Evolutionary conservation across 306 rosid genomes (phyloP), one percentile per base, ranked within the genome.

Genomic region (Fagus sylvatica): DNA sequence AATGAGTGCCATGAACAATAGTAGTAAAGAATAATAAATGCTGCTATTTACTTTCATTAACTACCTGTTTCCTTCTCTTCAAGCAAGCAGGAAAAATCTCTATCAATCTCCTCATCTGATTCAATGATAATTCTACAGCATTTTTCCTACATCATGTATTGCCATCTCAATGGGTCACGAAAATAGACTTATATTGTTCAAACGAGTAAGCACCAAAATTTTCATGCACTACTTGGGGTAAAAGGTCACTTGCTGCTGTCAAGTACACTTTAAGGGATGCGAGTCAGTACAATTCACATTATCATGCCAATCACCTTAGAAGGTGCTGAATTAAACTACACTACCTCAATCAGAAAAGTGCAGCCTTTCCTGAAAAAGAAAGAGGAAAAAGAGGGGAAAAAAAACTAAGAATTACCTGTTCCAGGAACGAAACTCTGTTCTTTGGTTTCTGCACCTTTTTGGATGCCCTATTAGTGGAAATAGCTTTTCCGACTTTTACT

Each of bases 61-160:
- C 72, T 81, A 94, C 98, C 98, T 89, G 90, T 48, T 48, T 79
- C 81, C 62, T 80, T 83, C 73, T 84, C 89, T 59, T 81, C 86
- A 65, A 83, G 39, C 88, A 92, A 80, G 87, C 89, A 96, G 82
- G 93, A 87, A 82, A 93, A 88, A 71, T 82, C 89, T 84, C 73
- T 85, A 57, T 86, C 90, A 6, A 77, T 74, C 79, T 96, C 99
- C 85, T 93, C 99, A 70, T 96, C 99, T 2, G 98, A 91, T 68
- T 91, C 98, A 56, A 93, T 87, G 80, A 90, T 73, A 74, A 96
- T 75, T 86, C 85, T 81, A 68, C 77, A 65, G 83, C 84, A 88
- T 80, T 83, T 84, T 84, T 82, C 93, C 86, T 85, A 91, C 80
- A 82, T 79, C 39, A 74, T 46, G 73, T 17, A 17, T 87, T 82